Conservation (phyloP, 2,329 filamentous ascomycete species). For the Allantophomopsis cytisporea region DNA sequence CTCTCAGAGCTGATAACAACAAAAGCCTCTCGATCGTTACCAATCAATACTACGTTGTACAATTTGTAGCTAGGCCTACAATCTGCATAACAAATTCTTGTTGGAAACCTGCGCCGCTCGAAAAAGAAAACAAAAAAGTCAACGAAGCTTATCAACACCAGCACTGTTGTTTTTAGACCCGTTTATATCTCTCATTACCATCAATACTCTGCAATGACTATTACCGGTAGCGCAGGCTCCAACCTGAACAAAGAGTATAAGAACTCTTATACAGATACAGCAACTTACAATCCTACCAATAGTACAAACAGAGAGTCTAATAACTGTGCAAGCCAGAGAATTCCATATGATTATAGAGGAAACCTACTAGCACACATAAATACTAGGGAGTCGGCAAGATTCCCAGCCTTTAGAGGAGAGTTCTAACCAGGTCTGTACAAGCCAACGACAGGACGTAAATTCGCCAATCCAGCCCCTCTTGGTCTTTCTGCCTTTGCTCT, state of each 20-base stretch:
- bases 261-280: slow-evolving; percentile 2
- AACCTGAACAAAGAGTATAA: slow-evolving; percentile 10
- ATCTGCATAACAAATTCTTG: no score
- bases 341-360: slow-evolving; percentile 16
- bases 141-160: no score
- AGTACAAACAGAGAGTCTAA: slow-evolving; percentile 1
- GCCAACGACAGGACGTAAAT: slow-evolving; percentile 33
- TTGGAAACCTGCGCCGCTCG: no score
- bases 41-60: no score
- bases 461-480: slow-evolving; percentile 46
- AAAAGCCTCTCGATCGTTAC: no score
- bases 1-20: no score
- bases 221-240: slow-evolving; percentile 6
- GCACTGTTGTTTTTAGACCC: no score
- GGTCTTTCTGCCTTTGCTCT: slow-evolving; percentile 47
- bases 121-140: no score
- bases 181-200: no score
- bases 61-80: no score
- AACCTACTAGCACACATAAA: slow-evolving; percentile 34
- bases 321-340: neutral
- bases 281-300: slow-evolving; percentile 8
- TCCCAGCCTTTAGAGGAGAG: slow-evolving; percentile 42
- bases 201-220: slow-evolving; percentile 9
- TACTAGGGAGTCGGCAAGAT: slow-evolving; percentile 23
- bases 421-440: slow-evolving; percentile 46